These are phyloP conservation scores for Paxillus ammoniavirescens DNA, from an alignment of 768 basidiomycete genomes.

Conservation along the genomic window DNA sequence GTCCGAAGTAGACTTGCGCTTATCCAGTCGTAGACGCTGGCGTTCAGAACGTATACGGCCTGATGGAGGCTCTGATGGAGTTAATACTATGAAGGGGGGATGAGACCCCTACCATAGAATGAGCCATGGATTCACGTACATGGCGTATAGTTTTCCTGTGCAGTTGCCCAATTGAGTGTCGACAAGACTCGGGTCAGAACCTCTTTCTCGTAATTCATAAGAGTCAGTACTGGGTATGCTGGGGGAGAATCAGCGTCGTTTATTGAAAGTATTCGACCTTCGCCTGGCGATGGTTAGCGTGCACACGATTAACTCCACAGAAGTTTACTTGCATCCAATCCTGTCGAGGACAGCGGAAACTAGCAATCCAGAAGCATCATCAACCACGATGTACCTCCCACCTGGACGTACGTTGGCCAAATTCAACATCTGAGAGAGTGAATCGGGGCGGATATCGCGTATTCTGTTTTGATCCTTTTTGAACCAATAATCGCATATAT, in stretches of 20 bases:
- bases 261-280: slow-evolving; percentile 80
- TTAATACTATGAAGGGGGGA: slow-evolving; percentile 42
- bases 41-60: slow-evolving; percentile 68
- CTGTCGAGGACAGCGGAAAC: slow-evolving; percentile 84
- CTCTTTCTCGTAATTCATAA: slow-evolving; percentile 82
- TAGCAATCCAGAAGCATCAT: slow-evolving; percentile 88
- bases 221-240: slow-evolving; percentile 75
- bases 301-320: not conserved
- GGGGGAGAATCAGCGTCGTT: slow-evolving; percentile 92
- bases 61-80: slow-evolving; percentile 55
- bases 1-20: slow-evolving; percentile 72
- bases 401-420: slow-evolving; percentile 83
- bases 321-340: slow-evolving; percentile 63
- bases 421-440: slow-evolving; percentile 84
- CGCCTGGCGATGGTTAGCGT: slow-evolving; percentile 43
- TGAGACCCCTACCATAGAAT: slow-evolving; percentile 1
- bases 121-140: slow-evolving; percentile 36
- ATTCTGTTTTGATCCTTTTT: slow-evolving; percentile 78
- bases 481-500: slow-evolving; percentile 89
- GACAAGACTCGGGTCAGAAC: slow-evolving; percentile 51
- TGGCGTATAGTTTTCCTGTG: slow-evolving; percentile 72
- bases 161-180: slow-evolving; percentile 89
- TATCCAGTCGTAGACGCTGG: slow-evolving; percentile 68
- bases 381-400: slow-evolving; percentile 84
- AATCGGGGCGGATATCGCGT: slow-evolving; percentile 82